A percentile compares a stretch with the other conserved stretches of the same genome.
Evolutionary conservation across 2,329 filamentous ascomycete species (phyloP).

Genomic region (Emmonsia crescens): DNA sequence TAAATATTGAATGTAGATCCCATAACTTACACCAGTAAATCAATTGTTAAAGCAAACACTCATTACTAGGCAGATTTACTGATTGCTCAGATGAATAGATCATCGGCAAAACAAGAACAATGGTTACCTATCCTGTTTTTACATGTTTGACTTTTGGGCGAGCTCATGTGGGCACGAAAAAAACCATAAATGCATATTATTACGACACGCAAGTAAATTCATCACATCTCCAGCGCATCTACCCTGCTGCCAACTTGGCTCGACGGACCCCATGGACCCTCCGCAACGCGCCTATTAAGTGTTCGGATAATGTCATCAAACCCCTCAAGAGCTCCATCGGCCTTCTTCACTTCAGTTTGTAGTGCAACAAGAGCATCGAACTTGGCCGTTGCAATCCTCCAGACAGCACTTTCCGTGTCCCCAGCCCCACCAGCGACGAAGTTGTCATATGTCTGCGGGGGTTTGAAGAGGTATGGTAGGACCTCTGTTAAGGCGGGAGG

Average conservation of each 20-base stretch:
- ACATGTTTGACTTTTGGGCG: background rate
- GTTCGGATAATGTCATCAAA: conserved; percentile 32
- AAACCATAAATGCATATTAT: background rate
- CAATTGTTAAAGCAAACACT: background rate
- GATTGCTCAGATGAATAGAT: no score
- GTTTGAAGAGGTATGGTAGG: conserved; percentile 47
- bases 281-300: conserved; percentile 30
- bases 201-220: background rate
- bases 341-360: conserved; percentile 33
- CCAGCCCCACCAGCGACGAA: conserved; percentile 47
- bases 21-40: background rate
- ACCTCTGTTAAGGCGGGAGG: conserved; percentile 41
- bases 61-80: no score
- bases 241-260: conserved; percentile 23
- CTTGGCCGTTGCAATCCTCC: conserved; percentile 47
- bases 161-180: background rate
- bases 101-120: no score
- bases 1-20: background rate
- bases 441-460: conserved; percentile 46
- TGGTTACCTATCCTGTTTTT: background rate
- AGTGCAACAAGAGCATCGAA: conserved; percentile 45
- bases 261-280: conserved; percentile 32
- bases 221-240: conserved; percentile 26
- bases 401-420: conserved; percentile 47
- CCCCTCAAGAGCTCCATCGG: conserved; percentile 21